phyloP scores from a whole-genome alignment of 2,329 filamentous ascomycete species.

The Colletotrichum sp. region DNA sequence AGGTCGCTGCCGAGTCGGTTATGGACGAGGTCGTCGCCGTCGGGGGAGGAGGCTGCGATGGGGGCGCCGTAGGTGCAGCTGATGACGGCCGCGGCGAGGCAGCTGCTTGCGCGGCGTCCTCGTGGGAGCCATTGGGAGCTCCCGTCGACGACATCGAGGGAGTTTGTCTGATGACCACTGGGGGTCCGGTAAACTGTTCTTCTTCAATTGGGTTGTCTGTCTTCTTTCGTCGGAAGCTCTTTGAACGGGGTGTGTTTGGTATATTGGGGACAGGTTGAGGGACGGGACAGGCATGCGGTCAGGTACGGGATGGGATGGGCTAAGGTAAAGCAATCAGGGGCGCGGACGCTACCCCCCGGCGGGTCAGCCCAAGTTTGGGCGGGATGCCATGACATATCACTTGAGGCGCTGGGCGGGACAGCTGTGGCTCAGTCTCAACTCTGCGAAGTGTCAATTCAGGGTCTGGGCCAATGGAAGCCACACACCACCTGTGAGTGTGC shows the following conservation, averaged over 20 bases:
- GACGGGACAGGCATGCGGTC: constrained; percentile 8
- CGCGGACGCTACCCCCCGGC: not conserved
- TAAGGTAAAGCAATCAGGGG: constrained; percentile 7
- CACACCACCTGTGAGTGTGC: not conserved
- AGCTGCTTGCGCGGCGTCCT: constrained; percentile 24
- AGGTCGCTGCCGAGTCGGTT: constrained; percentile 45
- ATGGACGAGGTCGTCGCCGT: constrained; percentile 34
- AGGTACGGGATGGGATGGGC: not conserved
- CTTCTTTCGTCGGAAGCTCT: constrained; percentile 1
- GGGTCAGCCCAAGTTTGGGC: not conserved
- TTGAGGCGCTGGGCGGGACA: not conserved
- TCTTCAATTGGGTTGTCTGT: not conserved
- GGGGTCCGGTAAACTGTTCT: not conserved
- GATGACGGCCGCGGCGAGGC: constrained; percentile 23
- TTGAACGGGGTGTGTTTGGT: not conserved
- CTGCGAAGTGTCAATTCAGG: not conserved
- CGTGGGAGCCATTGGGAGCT: constrained; percentile 39
- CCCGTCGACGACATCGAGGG: constrained; percentile 41
- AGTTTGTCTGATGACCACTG: not conserved
- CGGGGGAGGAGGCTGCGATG: constrained; percentile 18
- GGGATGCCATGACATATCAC: not conserved
- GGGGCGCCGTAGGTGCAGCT: constrained; percentile 20
- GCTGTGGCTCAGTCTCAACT: constrained; percentile 9
- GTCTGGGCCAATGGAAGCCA: not conserved
- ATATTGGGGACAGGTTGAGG: constrained; percentile 12